Evolutionary conservation across 2,329 filamentous ascomycete species (phyloP).

Genomic region (Corinectria fuckeliana): DNA sequence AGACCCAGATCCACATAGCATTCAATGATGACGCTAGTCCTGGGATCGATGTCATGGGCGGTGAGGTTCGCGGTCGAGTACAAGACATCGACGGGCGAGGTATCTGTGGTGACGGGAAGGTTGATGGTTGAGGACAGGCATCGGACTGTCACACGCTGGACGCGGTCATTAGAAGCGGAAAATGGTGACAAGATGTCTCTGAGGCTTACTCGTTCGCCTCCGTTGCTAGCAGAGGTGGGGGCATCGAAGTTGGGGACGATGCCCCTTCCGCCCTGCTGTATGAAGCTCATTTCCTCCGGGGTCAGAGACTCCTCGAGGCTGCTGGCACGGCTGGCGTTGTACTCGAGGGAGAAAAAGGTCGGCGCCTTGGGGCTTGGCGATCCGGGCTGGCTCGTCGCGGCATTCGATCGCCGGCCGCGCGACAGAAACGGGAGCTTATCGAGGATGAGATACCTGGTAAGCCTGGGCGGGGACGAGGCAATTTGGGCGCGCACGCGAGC

Average conservation of each 20-base stretch:
- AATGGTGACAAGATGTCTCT: not conserved
- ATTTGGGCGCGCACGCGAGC: constrained; percentile 53
- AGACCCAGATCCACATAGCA: constrained; percentile 77
- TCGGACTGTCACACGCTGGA: constrained; percentile 72
- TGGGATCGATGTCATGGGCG: constrained; percentile 67
- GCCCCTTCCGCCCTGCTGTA: constrained; percentile 54
- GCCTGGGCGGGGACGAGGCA: constrained; percentile 41
- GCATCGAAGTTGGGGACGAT: constrained; percentile 69
- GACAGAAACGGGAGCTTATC: constrained; percentile 57
- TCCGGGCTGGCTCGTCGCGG: constrained; percentile 38
- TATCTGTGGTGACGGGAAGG: constrained; percentile 76
- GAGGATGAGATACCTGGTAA: constrained; percentile 49
- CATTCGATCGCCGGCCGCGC: constrained; percentile 49
- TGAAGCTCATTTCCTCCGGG: constrained; percentile 46
- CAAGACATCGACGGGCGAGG: constrained; percentile 76
- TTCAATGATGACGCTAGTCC: constrained; percentile 76
- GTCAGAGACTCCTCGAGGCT: constrained; percentile 42
- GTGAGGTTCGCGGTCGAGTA: constrained; percentile 69
- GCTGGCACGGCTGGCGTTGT: constrained; percentile 33
- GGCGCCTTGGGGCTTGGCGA: constrained; percentile 44
- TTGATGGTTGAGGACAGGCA: constrained; percentile 73
- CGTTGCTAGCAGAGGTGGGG: constrained; percentile 80
- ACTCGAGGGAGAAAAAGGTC: constrained; percentile 45
- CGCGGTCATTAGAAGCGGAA: constrained; percentile 13
- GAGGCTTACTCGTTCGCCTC: constrained; percentile 72